Percentiles rank a stretch among this genome's conserved stretches.
phyloP scores from a whole-genome alignment of 2,329 filamentous ascomycete species.

The Talaromyces sp. region DNA sequence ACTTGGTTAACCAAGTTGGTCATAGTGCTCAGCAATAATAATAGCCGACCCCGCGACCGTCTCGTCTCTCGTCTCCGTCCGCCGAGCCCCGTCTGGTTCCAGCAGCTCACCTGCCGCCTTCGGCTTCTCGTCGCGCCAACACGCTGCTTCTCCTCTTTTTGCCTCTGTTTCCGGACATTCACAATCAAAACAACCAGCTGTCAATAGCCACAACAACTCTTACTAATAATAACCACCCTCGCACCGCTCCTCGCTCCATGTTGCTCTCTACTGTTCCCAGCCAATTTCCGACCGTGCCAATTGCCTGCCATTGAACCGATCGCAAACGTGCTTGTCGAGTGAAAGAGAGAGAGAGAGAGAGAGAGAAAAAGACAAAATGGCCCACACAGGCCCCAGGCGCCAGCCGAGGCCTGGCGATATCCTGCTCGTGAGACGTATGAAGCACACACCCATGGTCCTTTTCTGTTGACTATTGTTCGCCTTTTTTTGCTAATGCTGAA shows the following conservation, averaged over 20 bases:
- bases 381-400: slow-evolving; percentile 27
- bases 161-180: neutral
- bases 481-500: slow-evolving; percentile 17
- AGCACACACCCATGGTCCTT: slow-evolving; percentile 8
- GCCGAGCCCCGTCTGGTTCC: neutral
- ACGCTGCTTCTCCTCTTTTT: slow-evolving; percentile 3
- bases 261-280: slow-evolving; percentile 20
- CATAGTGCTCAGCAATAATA: neutral
- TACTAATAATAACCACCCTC: neutral
- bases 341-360: neutral
- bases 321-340: neutral
- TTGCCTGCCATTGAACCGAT: slow-evolving; percentile 8
- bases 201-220: neutral
- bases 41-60: neutral
- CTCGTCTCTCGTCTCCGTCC: neutral
- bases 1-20: too few relatives aligned
- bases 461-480: neutral
- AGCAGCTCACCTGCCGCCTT: slow-evolving; percentile 4
- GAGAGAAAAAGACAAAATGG: slow-evolving; percentile 20
- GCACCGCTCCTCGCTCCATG: slow-evolving; percentile 22
- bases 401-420: slow-evolving; percentile 36
- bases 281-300: slow-evolving; percentile 10
- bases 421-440: slow-evolving; percentile 42
- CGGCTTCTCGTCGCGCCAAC: slow-evolving; percentile 3
- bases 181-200: neutral